These are phyloP conservation scores for Umbelopsis ramanniana DNA, from an alignment of 192 early-diverging fungal species.

Conservation along the genomic window DNA sequence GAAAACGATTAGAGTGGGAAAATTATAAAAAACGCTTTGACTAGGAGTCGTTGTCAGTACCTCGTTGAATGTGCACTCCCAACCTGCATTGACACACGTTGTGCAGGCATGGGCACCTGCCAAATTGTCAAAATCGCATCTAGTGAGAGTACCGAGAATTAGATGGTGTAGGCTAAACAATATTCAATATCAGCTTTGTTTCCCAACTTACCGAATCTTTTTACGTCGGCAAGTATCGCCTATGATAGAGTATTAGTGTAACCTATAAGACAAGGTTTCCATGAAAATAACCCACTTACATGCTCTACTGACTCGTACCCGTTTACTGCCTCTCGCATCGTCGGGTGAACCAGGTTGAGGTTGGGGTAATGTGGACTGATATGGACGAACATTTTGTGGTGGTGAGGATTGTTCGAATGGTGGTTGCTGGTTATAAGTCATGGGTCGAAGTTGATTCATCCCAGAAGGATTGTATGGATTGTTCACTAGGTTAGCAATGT, in stretches of 20 bases:
- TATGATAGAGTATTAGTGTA: background rate
- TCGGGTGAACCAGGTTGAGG: background rate
- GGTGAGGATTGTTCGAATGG: background rate
- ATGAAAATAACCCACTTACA: background rate
- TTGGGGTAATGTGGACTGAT: background rate
- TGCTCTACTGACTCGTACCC: constrained; percentile 18
- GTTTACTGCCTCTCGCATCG: background rate
- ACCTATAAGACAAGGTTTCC: background rate
- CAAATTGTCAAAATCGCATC: constrained; percentile 34
- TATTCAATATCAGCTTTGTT: background rate
- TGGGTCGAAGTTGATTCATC: background rate
- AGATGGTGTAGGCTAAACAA: background rate
- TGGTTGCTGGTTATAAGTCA: background rate
- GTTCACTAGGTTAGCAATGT: constrained; percentile 14
- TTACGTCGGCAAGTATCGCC: constrained; percentile 42
- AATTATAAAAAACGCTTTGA: background rate
- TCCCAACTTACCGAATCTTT: constrained; percentile 37
- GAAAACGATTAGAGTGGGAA: background rate
- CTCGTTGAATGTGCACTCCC: constrained; percentile 38
- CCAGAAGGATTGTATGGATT: constrained; percentile 7
- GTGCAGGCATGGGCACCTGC: constrained; percentile 25
- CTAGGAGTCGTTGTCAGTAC: background rate
- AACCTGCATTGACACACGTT: constrained; percentile 28
- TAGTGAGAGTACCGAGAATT: constrained; percentile 5
- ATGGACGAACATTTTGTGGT: background rate